A percentile compares a stretch with the other conserved stretches of the same genome.
phyloP scores from a whole-genome alignment of 2,329 filamentous ascomycete species.

The Aspergillus vadensis region DNA sequence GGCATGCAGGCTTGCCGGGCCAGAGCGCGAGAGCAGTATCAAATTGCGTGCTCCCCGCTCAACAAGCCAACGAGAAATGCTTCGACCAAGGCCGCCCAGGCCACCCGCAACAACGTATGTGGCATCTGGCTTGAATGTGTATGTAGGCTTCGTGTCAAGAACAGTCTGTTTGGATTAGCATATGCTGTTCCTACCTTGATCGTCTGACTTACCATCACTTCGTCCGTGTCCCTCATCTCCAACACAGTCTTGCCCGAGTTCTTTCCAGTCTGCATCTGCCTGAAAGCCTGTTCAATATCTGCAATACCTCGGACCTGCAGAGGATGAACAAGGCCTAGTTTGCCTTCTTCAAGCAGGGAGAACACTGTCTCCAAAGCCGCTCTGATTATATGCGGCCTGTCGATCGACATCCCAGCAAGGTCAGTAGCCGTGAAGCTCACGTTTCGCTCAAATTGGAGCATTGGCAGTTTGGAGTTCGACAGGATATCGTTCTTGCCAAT shows the following conservation, averaged over 20 bases:
- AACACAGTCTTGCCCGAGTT: constrained; percentile 46
- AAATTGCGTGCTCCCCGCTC: constrained; percentile 37
- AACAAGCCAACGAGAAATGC: constrained; percentile 36
- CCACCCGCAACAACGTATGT: constrained; percentile 39
- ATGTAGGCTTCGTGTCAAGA: constrained; percentile 1
- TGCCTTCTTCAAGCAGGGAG: constrained; percentile 11
- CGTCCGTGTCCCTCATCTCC: constrained; percentile 7
- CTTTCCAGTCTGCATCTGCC: constrained; percentile 35
- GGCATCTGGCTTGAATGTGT: constrained; percentile 9
- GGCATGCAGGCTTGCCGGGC: background rate
- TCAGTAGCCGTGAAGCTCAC: constrained; percentile 13
- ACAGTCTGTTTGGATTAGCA: constrained; percentile 8
- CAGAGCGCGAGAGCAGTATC: constrained; percentile 28
- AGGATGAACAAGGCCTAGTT: constrained; percentile 33
- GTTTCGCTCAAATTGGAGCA: constrained; percentile 11
- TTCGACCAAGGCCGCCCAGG: constrained; percentile 35
- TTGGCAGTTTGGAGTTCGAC: constrained; percentile 15
- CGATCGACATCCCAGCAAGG: constrained; percentile 7
- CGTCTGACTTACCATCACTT: constrained; percentile 6
- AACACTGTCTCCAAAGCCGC: constrained; percentile 4
- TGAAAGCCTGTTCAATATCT: constrained; percentile 31
- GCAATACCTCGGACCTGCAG: constrained; percentile 30
- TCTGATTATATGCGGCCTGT: constrained; percentile 1
- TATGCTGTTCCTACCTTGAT: background rate
- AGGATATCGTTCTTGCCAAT: constrained; percentile 13